Conservation (phyloP, 192 early-diverging fungal genomes). For the Dispira parvispora region DNA sequence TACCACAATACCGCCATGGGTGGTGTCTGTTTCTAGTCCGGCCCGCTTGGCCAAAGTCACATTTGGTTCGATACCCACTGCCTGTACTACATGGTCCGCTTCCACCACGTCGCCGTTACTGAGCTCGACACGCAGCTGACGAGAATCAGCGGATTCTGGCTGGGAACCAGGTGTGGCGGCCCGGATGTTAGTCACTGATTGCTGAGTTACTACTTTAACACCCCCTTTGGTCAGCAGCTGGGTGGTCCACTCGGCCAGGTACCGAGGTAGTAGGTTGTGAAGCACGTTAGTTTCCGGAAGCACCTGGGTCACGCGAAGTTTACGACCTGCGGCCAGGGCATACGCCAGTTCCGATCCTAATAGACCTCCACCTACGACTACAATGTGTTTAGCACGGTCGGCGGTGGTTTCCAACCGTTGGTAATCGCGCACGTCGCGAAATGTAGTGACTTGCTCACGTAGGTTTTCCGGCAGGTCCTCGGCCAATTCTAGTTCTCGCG, state of each 20-base stretch:
- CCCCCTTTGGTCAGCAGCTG: conserved; percentile 28
- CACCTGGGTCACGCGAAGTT: conserved; percentile 33
- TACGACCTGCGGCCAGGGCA: conserved; percentile 31
- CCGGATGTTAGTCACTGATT: conserved; percentile 20
- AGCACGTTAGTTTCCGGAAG: conserved; percentile 47
- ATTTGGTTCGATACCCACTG: conserved; percentile 41
- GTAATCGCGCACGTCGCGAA: conserved; percentile 39
- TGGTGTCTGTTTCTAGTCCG: conserved; percentile 41
- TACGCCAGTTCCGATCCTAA: conserved; percentile 43
- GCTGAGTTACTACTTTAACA: conserved; percentile 29
- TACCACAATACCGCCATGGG: conserved; percentile 37
- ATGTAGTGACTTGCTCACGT: conserved; percentile 27
- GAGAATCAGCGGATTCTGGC: conserved; percentile 9
- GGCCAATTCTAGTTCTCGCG: conserved; percentile 20
- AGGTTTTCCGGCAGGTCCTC: conserved; percentile 15
- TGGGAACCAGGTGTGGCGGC: not conserved
- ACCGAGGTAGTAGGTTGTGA: conserved; percentile 37
- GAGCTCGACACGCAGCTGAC: conserved; percentile 25
- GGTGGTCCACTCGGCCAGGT: conserved; percentile 45
- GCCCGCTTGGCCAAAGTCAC: conserved; percentile 35
- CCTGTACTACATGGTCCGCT: conserved; percentile 43
- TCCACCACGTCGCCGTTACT: conserved; percentile 20
- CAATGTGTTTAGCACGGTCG: conserved; percentile 28
- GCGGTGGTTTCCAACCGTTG: conserved; percentile 25
- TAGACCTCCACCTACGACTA: conserved; percentile 44